Evolutionary conservation across 129 eudicot species (phyloP).

Genomic region (Silybum marianum): DNA sequence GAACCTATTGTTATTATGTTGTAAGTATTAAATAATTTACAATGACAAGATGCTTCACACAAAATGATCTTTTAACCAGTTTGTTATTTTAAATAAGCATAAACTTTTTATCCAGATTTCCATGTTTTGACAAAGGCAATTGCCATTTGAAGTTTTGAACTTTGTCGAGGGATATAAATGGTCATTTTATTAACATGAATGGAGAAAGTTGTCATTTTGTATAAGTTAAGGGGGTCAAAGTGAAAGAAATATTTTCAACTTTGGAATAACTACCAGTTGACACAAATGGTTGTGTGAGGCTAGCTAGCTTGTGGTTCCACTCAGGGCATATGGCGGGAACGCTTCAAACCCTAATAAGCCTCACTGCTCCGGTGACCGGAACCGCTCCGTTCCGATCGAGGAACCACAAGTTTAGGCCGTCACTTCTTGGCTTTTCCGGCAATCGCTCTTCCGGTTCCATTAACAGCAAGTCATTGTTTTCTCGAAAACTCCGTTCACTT

Average conservation of each 20-base stretch:
- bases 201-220: background rate
- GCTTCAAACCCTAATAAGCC: slow-evolving; percentile 37
- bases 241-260: background rate
- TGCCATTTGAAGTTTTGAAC: background rate
- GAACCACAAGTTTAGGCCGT: background rate
- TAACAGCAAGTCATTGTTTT: slow-evolving; percentile 21
- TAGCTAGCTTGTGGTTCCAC: background rate
- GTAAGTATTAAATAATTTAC: no score
- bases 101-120: no score
- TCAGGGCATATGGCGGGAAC: slow-evolving; percentile 59
- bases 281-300: slow-evolving; percentile 13
- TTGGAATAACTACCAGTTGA: slow-evolving; percentile 2
- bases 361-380: slow-evolving; percentile 42
- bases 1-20: no score
- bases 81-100: no score
- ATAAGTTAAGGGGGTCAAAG: background rate
- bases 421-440: slow-evolving; percentile 11
- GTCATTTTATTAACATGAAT: background rate
- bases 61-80: no score
- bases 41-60: no score
- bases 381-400: slow-evolving; percentile 27
- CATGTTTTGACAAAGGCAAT: background rate
- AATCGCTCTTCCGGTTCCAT: background rate
- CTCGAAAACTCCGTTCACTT: slow-evolving; percentile 39
- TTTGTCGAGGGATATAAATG: background rate